Evolutionary conservation across 257 asterid genomes (phyloP), one percentile per base, ranked within the genome.

Genomic region (Prunella vulgaris): DNA sequence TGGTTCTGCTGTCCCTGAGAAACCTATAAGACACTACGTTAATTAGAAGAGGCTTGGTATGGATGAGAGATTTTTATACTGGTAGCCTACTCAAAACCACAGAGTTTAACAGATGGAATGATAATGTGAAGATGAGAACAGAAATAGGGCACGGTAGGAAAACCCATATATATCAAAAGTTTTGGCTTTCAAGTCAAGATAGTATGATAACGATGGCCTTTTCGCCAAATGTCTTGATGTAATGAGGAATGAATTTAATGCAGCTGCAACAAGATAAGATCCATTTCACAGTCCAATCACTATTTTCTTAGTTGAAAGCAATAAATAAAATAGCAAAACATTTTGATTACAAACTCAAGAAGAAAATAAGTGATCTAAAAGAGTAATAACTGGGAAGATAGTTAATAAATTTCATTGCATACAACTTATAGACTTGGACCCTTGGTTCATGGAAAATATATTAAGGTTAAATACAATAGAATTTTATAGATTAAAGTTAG

Each of bases 1-100:
- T 54, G 62, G 60, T 56, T 56, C n/a, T 25, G 57, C 60, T 60
- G 64, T 69, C 40, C 35, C 69, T 9, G 72, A 48, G 51, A 28
- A 35, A 27, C 48, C 24, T 46, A 35, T 10, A 75, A 1, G 49
- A 30, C 24, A 35, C 42, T 35, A 69, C 33, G 13, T 59, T 51
- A 7, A 42, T 48, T 59, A 20, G 60, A 42, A 71, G 60, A 59
- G 58, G 71, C 35, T 33, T 60, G 61, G 49, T 22, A 18, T 21
- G 21, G 40, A 42, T n/a, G 59, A 21, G 52, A 14, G 32, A n/a
- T n/a, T 15, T 30, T 32, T 49, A 22, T 2, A n/a, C 48, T 62
- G 66, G 53, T 40, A 54, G 51, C 54, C 60, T 32, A 15, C 17
- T 46, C 49, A 20, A 32, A 38, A 68, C 10, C 40, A 28, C 17